Base-by-base conservation (phyloP, 371 early-diverging fungal genomes). In the Actinomortierella wolfii region DNA sequence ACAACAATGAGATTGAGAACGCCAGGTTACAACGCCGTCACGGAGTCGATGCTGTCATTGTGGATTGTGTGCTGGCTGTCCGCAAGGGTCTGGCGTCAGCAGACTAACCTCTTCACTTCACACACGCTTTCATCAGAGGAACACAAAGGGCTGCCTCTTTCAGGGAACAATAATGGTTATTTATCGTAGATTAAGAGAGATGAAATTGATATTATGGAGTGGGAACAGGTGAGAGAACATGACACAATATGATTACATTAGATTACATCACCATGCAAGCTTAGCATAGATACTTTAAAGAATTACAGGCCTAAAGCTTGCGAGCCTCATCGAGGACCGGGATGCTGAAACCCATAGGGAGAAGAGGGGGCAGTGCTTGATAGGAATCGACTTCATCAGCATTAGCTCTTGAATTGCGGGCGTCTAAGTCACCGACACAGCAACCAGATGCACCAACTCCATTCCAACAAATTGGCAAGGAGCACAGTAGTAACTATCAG, bases 11-110 rank as follows among this genome's bases (percentile, higher is more conserved):
- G 54, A 87, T 88, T 1, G 85, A 82, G 46, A 85, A 88, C 68
- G 92, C 89, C 0, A 78, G 81, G 60, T 75, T 88, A 50, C 94
- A 97, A 76, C 79, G 85, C 60, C 76, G 79, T 2, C 90, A 86
- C 59, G 92, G 91, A 39, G 91, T 93, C 0, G 92, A 93, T 77
- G 89, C 92, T 13, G 92, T 93, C 5, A 89, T 89, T 78, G 89
- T 89, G 63, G 89, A 87, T 51, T 84, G 82, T 51, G 84, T 87
- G 11, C 66, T 86, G 34, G 82, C 86, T 21, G 81, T 86, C 9
- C 71, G 86, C 50, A 85, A 86, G 64, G 87, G 87, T 8, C 76
- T 86, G 39, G 80, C 80, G 39, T 62, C 66, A 41, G 56, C 62
- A 3, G 74, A 73, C 2, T 8, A 17, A 45, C 4, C 17, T 8